These are phyloP conservation scores for Rhinocladiella mackenziei DNA, from an alignment of 2,329 filamentous ascomycete genomes.

Conservation along the genomic window DNA sequence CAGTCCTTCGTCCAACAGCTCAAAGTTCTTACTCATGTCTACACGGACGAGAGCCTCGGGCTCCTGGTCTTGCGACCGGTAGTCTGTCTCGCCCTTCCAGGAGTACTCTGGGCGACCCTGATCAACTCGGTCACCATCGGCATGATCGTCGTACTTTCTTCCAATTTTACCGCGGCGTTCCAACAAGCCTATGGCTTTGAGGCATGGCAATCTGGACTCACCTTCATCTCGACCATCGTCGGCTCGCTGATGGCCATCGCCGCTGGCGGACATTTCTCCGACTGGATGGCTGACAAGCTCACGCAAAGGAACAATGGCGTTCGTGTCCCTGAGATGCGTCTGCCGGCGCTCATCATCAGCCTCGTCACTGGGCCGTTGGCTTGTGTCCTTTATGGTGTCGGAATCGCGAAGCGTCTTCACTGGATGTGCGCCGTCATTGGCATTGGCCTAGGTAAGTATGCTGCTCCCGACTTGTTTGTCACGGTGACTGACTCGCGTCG, in stretches of 20 bases:
- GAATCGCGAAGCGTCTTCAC: neutral
- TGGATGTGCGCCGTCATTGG: slow-evolving; percentile 3
- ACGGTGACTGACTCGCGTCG: neutral
- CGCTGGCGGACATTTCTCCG: slow-evolving; percentile 51
- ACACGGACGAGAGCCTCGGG: slow-evolving; percentile 2
- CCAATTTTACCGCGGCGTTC: slow-evolving; percentile 25
- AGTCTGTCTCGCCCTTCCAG: slow-evolving; percentile 20
- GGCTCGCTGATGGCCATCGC: slow-evolving; percentile 49
- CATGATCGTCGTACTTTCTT: slow-evolving; percentile 31
- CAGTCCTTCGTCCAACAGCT: neutral
- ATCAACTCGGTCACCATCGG: slow-evolving; percentile 30
- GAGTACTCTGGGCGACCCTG: slow-evolving; percentile 25
- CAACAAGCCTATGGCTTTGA: slow-evolving; percentile 2
- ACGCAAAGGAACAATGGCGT: slow-evolving; percentile 42
- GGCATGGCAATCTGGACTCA: slow-evolving; percentile 36
- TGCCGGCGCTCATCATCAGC: slow-evolving; percentile 28
- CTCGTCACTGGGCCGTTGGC: slow-evolving; percentile 1
- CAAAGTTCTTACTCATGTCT: neutral
- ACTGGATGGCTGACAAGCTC: slow-evolving; percentile 45
- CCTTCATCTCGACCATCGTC: slow-evolving; percentile 52
- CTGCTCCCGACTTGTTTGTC: neutral
- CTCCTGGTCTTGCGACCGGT: slow-evolving; percentile 12
- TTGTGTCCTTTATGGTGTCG: neutral
- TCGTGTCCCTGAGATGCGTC: slow-evolving; percentile 51
- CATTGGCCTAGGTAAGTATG: slow-evolving; percentile 2